A percentile compares a stretch with the other conserved stretches of the same genome.
phyloP scores from a whole-genome alignment of 208 protist species.

The Novymonas esmeraldas region DNA sequence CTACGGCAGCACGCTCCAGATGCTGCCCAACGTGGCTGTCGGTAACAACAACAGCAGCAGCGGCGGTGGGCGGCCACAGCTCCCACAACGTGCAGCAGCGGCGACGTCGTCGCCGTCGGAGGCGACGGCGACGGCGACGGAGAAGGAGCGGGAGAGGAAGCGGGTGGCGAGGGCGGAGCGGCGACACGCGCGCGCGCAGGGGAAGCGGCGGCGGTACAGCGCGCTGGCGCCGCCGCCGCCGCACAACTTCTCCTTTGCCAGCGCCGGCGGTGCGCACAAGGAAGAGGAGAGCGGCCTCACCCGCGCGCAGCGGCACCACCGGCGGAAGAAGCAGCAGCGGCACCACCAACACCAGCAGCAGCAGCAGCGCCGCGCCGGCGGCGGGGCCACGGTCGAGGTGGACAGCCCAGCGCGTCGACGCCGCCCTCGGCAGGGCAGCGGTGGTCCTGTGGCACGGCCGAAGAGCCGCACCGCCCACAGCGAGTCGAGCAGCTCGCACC shows the following conservation, averaged over 20 bases:
- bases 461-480: conserved; percentile 1
- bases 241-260: background rate
- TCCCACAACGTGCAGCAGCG: no score
- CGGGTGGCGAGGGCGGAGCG: background rate
- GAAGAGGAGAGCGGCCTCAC: conserved; percentile 3
- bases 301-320: conserved; percentile 2
- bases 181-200: background rate
- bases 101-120: no score
- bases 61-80: background rate
- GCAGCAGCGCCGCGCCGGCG: background rate
- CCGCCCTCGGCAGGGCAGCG: background rate
- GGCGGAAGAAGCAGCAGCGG: conserved; percentile 1
- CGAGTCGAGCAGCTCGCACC: background rate
- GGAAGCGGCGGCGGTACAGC: background rate
- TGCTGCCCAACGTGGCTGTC: conserved; percentile 4
- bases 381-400: background rate
- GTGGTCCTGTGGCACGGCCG: no score
- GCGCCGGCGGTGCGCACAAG: background rate
- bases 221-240: background rate
- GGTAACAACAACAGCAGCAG: background rate
- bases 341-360: background rate
- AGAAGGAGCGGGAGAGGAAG: background rate
- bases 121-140: background rate
- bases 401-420: background rate
- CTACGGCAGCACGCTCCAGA: conserved; percentile 3